Evolutionary conservation across 2,329 filamentous ascomycete species (phyloP).

Genomic region (Fusarium caatingaense): DNA sequence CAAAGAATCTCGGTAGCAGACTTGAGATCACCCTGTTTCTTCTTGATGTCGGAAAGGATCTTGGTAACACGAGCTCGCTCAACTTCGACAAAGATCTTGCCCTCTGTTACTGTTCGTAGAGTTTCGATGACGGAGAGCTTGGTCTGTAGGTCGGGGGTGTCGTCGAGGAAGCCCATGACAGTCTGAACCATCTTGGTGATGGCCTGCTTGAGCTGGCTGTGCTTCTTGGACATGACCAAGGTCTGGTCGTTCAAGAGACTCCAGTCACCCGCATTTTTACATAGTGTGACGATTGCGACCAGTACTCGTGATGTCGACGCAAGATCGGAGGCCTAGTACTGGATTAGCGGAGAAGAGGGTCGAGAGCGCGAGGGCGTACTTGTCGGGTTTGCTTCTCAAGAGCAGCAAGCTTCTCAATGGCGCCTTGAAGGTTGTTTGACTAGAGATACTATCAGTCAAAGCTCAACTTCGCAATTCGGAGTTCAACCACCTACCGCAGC

Average conservation of each 20-base stretch:
- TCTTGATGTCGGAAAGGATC: conserved; percentile 97
- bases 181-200: conserved; percentile 99
- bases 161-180: conserved; percentile 91
- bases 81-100: conserved; percentile 99
- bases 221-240: conserved; percentile 96
- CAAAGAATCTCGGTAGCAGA: conserved; percentile 93
- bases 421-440: conserved; percentile 77
- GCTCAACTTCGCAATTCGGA: neutral
- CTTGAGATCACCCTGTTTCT: conserved; percentile 90
- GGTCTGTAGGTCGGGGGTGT: conserved; percentile 83
- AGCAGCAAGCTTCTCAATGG: conserved; percentile 90
- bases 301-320: conserved; percentile 92
- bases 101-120: conserved; percentile 94
- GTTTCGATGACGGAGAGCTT: conserved; percentile 97
- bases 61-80: conserved; percentile 95
- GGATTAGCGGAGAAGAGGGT: conserved; percentile 29
- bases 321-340: conserved; percentile 86
- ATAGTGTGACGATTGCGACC: conserved; percentile 89
- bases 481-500: conserved; percentile 75
- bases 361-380: conserved; percentile 61
- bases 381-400: conserved; percentile 98
- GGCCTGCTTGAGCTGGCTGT: conserved; percentile 99
- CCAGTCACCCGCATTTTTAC: conserved; percentile 94
- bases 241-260: conserved; percentile 96
- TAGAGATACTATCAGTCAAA: conserved; percentile 56